Conservation (phyloP, 1,139 yeast genomes). For the Zygosaccharomyces pseudobailii region DNA sequence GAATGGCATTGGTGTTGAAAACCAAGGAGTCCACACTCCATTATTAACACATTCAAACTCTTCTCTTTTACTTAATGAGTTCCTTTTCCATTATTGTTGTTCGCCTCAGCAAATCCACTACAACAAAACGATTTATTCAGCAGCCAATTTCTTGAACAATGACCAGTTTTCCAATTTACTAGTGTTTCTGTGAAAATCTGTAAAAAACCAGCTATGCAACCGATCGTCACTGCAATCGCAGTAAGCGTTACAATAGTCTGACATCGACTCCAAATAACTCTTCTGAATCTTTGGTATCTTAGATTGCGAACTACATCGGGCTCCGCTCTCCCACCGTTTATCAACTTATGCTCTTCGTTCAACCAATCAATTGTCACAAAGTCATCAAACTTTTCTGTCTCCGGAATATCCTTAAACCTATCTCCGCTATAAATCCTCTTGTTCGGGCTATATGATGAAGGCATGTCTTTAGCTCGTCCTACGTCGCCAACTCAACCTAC, state of each 20-base stretch:
- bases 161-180: conserved; percentile 74
- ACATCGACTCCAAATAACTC: conserved; percentile 47
- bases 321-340: conserved; percentile 10
- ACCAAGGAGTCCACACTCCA: conserved; percentile 53
- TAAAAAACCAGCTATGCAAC: conserved; percentile 74
- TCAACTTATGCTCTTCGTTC: conserved; percentile 49
- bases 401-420: conserved; percentile 21
- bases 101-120: conserved; percentile 45
- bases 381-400: conserved; percentile 46
- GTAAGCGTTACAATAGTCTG: conserved; percentile 71
- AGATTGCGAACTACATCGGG: conserved; percentile 2
- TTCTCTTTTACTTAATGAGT: conserved; percentile 24
- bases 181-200: conserved; percentile 83
- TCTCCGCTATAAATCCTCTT: conserved; percentile 4
- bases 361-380: conserved; percentile 83
- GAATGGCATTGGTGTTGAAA: conserved; percentile 48
- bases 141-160: conserved; percentile 66
- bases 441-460: conserved; percentile 6
- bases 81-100: conserved; percentile 32
- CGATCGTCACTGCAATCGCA: conserved; percentile 68
- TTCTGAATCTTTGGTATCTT: conserved; percentile 16
- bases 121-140: conserved; percentile 79
- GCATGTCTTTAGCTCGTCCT: neutral
- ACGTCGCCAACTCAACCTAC: neutral
- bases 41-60: conserved; percentile 41